phyloP scores from a whole-genome alignment of 306 rosid species.

The Vigna reflexopilosa region DNA sequence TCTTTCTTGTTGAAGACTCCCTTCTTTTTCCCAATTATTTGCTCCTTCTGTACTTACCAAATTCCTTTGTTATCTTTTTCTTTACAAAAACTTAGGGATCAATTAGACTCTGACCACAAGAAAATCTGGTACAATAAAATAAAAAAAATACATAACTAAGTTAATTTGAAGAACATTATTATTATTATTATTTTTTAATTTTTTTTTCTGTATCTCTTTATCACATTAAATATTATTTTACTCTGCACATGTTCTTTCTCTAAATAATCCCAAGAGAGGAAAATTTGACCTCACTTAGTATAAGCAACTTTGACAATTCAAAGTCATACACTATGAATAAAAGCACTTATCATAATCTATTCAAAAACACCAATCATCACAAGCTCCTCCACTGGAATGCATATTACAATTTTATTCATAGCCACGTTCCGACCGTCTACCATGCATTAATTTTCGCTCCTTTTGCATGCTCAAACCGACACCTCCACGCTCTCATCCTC shows the following conservation, averaged over 20 bases:
- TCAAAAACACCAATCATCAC: neutral
- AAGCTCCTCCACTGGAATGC: conserved; percentile 16
- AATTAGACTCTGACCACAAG: too few species aligned
- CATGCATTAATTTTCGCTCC: conserved; percentile 37
- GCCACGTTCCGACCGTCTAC: conserved; percentile 34
- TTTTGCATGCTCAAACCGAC: conserved; percentile 44
- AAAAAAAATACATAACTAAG: too few species aligned
- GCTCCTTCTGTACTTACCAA: too few species aligned
- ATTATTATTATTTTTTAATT: too few species aligned
- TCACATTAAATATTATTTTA: neutral
- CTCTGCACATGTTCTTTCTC: neutral
- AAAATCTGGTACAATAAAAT: too few species aligned
- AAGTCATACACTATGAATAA: neutral
- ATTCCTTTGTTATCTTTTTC: too few species aligned
- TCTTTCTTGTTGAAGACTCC: too few species aligned
- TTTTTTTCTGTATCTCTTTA: too few species aligned
- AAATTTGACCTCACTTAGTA: neutral
- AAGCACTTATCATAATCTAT: neutral
- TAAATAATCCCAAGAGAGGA: neutral
- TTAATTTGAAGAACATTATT: too few species aligned
- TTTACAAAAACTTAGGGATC: too few species aligned
- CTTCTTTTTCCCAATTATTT: too few species aligned
- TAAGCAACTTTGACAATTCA: neutral
- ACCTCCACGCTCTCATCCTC: conserved; percentile 24
- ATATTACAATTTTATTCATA: neutral